Evolutionary conservation across 129 eudicot species (phyloP), one percentile per base, ranked within the genome.

Genomic region (Flaveria ramosissima): DNA sequence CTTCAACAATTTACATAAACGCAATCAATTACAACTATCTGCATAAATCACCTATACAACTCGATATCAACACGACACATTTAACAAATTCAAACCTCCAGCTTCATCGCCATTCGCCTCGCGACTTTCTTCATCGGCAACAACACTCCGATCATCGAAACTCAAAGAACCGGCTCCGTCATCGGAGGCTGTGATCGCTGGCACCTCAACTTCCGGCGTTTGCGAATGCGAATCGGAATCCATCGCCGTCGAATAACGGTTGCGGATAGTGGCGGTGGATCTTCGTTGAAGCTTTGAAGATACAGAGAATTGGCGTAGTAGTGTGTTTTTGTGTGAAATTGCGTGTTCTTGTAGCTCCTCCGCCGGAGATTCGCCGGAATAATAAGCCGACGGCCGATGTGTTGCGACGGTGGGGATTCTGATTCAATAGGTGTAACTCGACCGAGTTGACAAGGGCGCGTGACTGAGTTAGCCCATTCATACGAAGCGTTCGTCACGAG

Each of bases 181-280:
- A 36, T 72, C 62, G 26, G 71, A 11, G 11, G 55, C 42, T 30
- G 56, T 51, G 0, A 41, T 59, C 57, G 74, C 23, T 50, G 56
- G 4, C 7, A 36, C 62, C 26, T 80, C 81, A 2, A 67, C 43
- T 66, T 77, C 86, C 72, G 87, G 70, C 60, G 80, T 80, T 39
- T 36, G 67, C 60, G 73, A 23, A 32, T 55, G 66, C 52, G 90
- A 46, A 24, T 83, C 86, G 39, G 84, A 41, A 53, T 85, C 86
- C 83, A 88, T 88, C 80, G 72, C 86, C 84, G 88, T 77, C 81
- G 73, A 39, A 67, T n/a, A 26, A 45, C 74, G 76, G 77, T 70
- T 70, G 69, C 76, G 73, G 67, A 23, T 71, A 42, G 59, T 15
- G 52, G 41, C 17, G 82, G 77, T 23, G 80, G 84, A 61, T 71